These are phyloP conservation scores for Salix suchowensis DNA, from an alignment of 345 rosid genomes.

Conservation along the genomic window DNA sequence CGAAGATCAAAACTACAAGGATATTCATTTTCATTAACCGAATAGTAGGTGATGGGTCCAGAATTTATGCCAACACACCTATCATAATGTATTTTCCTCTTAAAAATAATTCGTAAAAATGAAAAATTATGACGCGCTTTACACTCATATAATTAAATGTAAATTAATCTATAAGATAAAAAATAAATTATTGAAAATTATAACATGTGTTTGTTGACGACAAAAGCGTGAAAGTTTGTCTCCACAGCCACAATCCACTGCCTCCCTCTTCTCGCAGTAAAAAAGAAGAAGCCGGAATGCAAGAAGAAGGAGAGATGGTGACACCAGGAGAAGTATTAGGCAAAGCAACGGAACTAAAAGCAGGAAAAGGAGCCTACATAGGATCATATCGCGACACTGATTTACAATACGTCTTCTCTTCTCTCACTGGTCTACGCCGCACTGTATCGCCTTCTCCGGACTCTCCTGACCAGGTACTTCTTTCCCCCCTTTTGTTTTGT, in stretches of 20 bases:
- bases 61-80: too few species aligned
- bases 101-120: too few species aligned
- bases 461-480: slow-evolving; percentile 66
- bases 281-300: slow-evolving; percentile 5
- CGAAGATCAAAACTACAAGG: too few species aligned
- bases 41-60: too few species aligned
- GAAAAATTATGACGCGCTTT: too few species aligned
- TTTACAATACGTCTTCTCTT: slow-evolving; percentile 54
- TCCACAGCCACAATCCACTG: neutral
- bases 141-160: too few species aligned
- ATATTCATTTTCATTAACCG: too few species aligned
- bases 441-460: slow-evolving; percentile 44
- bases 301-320: slow-evolving; percentile 40
- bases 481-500: neutral
- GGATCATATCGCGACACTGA: slow-evolving; percentile 45
- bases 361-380: slow-evolving; percentile 78
- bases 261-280: neutral
- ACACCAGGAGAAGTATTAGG: slow-evolving; percentile 88
- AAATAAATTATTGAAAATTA: too few species aligned
- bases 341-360: slow-evolving; percentile 45
- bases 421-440: slow-evolving; percentile 63
- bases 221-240: too few species aligned
- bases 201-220: too few species aligned
- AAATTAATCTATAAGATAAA: too few species aligned
- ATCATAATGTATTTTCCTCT: too few species aligned